Evolutionary conservation across 768 basidiomycete species (phyloP).

Genomic region (Tylopilus vinaceipallidus): DNA sequence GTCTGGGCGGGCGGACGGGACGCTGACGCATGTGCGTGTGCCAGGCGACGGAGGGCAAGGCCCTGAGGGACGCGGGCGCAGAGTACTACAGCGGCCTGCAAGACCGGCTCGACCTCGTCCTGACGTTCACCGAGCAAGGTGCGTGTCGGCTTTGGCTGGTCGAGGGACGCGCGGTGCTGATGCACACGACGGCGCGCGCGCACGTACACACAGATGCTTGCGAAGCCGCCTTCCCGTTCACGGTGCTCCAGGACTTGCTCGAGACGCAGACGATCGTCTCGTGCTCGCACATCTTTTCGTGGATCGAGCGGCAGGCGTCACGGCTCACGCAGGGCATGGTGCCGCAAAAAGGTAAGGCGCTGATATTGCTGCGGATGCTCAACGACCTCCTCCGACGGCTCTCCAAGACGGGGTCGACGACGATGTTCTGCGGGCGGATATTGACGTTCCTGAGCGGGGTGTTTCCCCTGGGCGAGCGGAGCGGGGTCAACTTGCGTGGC

Average conservation of each 20-base stretch:
- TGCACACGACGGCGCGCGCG: neutral
- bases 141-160: too few relatives aligned
- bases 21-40: neutral
- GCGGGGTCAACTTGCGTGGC: slow-evolving; percentile 88
- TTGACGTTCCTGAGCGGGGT: slow-evolving; percentile 82
- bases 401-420: slow-evolving; percentile 82
- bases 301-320: slow-evolving; percentile 73
- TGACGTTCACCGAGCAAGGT: slow-evolving; percentile 80
- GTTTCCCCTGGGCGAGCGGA: slow-evolving; percentile 85
- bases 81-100: slow-evolving; percentile 62
- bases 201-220: slow-evolving; percentile 58
- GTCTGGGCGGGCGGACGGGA: neutral
- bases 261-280: slow-evolving; percentile 84
- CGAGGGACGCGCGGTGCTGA: too few relatives aligned
- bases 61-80: slow-evolving; percentile 48
- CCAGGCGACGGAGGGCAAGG: slow-evolving; percentile 67
- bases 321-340: slow-evolving; percentile 76
- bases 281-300: slow-evolving; percentile 84
- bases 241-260: slow-evolving; percentile 74
- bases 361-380: slow-evolving; percentile 76
- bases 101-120: slow-evolving; percentile 66
- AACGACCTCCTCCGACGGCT: slow-evolving; percentile 86
- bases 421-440: slow-evolving; percentile 87
- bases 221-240: slow-evolving; percentile 71
- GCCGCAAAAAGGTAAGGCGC: slow-evolving; percentile 86